Conservation (phyloP, 2,329 filamentous ascomycete species). For the Claviceps sp. region DNA sequence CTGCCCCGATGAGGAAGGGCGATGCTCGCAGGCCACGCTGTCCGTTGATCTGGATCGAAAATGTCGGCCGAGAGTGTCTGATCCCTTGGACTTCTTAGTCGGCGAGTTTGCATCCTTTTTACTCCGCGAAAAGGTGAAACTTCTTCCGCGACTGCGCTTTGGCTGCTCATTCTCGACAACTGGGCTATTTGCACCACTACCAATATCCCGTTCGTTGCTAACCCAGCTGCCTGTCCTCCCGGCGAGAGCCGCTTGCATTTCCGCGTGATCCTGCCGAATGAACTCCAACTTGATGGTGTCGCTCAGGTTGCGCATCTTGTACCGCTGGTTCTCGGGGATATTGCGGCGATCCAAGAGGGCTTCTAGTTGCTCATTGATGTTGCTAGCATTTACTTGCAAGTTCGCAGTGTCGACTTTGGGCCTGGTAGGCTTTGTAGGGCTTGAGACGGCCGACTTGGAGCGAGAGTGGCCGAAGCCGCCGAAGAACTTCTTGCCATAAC, state of each 20-base stretch:
- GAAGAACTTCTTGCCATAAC: slow-evolving; percentile 22
- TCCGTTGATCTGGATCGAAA: slow-evolving; percentile 62
- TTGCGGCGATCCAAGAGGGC: slow-evolving; percentile 71
- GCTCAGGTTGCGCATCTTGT: slow-evolving; percentile 85
- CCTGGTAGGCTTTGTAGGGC: slow-evolving; percentile 18
- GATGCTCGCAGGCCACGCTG: slow-evolving; percentile 46
- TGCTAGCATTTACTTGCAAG: slow-evolving; percentile 33
- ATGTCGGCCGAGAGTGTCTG: slow-evolving; percentile 47
- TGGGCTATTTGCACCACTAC: slow-evolving; percentile 20
- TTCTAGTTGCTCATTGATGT: slow-evolving; percentile 45
- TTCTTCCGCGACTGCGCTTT: slow-evolving; percentile 36
- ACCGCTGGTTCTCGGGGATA: slow-evolving; percentile 84
- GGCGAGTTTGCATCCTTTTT: slow-evolving; percentile 53
- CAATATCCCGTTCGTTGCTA: slow-evolving; percentile 19
- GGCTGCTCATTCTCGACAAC: slow-evolving; percentile 34
- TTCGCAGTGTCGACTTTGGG: slow-evolving; percentile 32
- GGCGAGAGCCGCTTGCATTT: slow-evolving; percentile 40
- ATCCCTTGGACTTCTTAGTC: slow-evolving; percentile 56
- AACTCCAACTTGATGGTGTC: slow-evolving; percentile 91
- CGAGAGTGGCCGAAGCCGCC: slow-evolving; percentile 25
- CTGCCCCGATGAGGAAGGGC: slow-evolving; percentile 34
- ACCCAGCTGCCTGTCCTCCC: slow-evolving; percentile 24
- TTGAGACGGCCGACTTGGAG: slow-evolving; percentile 20
- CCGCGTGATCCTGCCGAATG: slow-evolving; percentile 75
- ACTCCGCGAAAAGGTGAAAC: slow-evolving; percentile 61